Base-by-base conservation (phyloP, 768 basidiomycete genomes). In the Infundibulicybe gibba region DNA sequence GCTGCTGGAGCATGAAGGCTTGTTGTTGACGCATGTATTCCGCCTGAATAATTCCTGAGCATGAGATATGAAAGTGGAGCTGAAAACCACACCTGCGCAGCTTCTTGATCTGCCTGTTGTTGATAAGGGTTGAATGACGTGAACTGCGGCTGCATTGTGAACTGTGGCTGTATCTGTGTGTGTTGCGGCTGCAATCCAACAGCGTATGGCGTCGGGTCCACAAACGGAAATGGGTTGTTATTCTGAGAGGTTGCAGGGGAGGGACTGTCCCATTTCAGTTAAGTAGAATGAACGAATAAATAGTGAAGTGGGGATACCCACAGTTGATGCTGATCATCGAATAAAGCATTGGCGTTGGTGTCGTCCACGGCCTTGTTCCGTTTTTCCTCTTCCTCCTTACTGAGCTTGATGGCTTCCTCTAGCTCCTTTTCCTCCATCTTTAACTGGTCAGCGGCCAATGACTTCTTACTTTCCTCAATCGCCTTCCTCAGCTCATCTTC, bases 61-160 rank as follows among this genome's bases (percentile, higher is more conserved):
- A 3, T 45, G 13, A 48, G 37, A 25, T 4, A 25, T 25, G 25
- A 25, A 3, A 20, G 44, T 2, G 33, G 44, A n/a, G 35, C 32
- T 9, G 19, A 40, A 5, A 47, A 34, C 44, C 66, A 33, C 35
- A 68, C 79, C 69, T 89, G 89, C 57, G 84, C 79, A 13, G 85
- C 85, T 64, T 95, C 92, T 56, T 94, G 92, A 57, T 94, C 88
- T 40, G 87, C 81, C 61, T 94, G 94, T 62, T 94, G 92, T 59
- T 91, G 89, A 53, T 91, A 93, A 0, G 90, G 90, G 64, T 98
- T 98, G 76, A 92, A 97, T 1, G 89, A 83, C 6, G 90, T 93
- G 63, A 88, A 90, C 57, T 94, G 93, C 0, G 89, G 88, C 54
- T 87, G 87, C 39, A 92, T 57, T 1, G 87, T 88, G 59, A 76